Percentiles rank a stretch among this genome's conserved stretches.
Evolutionary conservation across 331 rosid genomes (phyloP).

Genomic region (Saraca asoca): DNA sequence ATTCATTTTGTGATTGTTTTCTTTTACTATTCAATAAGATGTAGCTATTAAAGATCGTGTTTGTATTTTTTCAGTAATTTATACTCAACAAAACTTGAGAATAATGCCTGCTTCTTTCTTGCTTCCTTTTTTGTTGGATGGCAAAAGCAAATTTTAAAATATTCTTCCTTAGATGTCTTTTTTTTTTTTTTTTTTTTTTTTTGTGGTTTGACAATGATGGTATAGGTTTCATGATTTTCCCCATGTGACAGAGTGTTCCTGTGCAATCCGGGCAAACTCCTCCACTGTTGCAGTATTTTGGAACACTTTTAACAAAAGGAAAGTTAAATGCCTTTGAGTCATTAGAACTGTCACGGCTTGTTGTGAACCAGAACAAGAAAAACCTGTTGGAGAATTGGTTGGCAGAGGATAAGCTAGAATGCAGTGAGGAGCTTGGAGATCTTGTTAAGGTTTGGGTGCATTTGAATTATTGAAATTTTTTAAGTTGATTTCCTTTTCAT

Average conservation of each 20-base stretch:
- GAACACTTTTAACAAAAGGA: conserved; percentile 79
- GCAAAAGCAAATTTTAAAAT: conserved; percentile 21
- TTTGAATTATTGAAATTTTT: conserved; percentile 13
- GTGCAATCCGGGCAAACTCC: conserved; percentile 97
- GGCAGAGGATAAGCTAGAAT: conserved; percentile 93
- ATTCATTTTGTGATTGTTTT: neutral
- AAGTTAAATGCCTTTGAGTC: conserved; percentile 90
- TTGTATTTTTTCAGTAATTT: conserved; percentile 10
- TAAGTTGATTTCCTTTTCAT: neutral
- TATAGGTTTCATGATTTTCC: conserved; percentile 25
- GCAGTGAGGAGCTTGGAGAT: conserved; percentile 91
- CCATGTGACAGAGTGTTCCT: conserved; percentile 77
- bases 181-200: conserved; percentile 19
- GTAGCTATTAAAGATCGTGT: conserved; percentile 24
- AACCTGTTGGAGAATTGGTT: conserved; percentile 87
- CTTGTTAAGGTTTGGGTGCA: conserved; percentile 76
- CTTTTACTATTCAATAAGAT: conserved; percentile 6
- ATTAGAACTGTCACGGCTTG: conserved; percentile 79
- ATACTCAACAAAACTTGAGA: neutral
- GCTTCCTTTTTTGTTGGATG: conserved; percentile 28
- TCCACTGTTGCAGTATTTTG: conserved; percentile 87
- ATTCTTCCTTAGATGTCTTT: conserved; percentile 1
- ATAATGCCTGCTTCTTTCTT: neutral
- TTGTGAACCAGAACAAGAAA: conserved; percentile 88
- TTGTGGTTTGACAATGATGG: conserved; percentile 8